Evolutionary conservation across 805 yeast species (phyloP).

Genomic region (Zygosaccharomyces rouxii): DNA sequence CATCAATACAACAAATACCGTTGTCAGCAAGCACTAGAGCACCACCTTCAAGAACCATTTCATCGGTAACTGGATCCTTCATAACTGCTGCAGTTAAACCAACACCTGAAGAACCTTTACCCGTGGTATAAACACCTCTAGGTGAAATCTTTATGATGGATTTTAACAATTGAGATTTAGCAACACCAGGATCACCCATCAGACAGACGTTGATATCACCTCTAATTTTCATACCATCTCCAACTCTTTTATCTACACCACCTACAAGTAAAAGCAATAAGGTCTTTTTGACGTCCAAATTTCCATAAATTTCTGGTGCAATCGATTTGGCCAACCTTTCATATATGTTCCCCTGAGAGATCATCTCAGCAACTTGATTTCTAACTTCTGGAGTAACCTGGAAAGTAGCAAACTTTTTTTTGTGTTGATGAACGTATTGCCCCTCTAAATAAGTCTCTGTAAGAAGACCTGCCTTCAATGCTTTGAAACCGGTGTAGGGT

Average conservation of each 20-base stretch:
- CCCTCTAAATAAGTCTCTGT: slow-evolving; percentile 94
- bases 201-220: slow-evolving; percentile 94
- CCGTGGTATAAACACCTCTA: slow-evolving; percentile 94
- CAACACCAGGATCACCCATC: slow-evolving; percentile 99
- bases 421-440: slow-evolving; percentile 80
- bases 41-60: slow-evolving; percentile 97
- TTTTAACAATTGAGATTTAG: slow-evolving; percentile 92
- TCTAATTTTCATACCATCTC: slow-evolving; percentile 95
- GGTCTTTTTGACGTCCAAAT: slow-evolving; percentile 89
- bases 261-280: slow-evolving; percentile 80
- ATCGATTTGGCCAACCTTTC: slow-evolving; percentile 78
- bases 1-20: slow-evolving; percentile 98
- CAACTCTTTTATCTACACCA: slow-evolving; percentile 90
- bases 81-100: slow-evolving; percentile 98
- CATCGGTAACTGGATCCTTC: slow-evolving; percentile 99
- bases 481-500: slow-evolving; percentile 94
- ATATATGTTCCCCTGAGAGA: slow-evolving; percentile 65
- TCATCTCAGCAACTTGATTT: slow-evolving; percentile 50
- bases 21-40: slow-evolving; percentile 95
- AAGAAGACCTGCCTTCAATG: slow-evolving; percentile 83
- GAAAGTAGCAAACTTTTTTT: slow-evolving; percentile 71
- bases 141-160: slow-evolving; percentile 92
- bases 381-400: slow-evolving; percentile 55
- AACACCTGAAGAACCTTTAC: slow-evolving; percentile 98
- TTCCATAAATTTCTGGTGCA: slow-evolving; percentile 97